phyloP scores from a whole-genome alignment of 805 yeast genomes.

The Saturnispora gosingensis region DNA sequence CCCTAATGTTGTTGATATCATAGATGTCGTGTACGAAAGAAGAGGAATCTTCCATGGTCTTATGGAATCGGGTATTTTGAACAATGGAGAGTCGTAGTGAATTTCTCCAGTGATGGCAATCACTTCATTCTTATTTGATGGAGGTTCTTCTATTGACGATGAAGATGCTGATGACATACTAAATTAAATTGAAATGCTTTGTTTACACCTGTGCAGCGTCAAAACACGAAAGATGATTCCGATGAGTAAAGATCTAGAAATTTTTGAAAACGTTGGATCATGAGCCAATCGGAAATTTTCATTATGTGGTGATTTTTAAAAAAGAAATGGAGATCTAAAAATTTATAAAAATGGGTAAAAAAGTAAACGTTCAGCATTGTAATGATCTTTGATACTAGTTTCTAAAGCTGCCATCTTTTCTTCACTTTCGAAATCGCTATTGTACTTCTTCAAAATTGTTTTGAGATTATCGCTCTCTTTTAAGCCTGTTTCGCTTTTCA shows the following conservation, averaged over 20 bases:
- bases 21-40: slow-evolving; percentile 55
- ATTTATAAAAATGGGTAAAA: slow-evolving; percentile 1
- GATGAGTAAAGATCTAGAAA: neutral
- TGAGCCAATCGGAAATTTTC: neutral
- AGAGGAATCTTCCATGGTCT: slow-evolving; percentile 49
- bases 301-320: neutral
- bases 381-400: slow-evolving; percentile 1
- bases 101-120: slow-evolving; percentile 56
- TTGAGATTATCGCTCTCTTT: neutral
- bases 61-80: slow-evolving; percentile 38
- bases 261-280: neutral
- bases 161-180: neutral
- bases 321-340: neutral
- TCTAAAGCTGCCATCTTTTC: neutral
- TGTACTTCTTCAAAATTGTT: neutral
- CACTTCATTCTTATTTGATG: slow-evolving; percentile 11
- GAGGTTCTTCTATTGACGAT: neutral
- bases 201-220: neutral
- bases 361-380: neutral
- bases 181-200: neutral
- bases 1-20: slow-evolving; percentile 60
- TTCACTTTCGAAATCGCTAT: neutral
- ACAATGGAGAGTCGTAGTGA: slow-evolving; percentile 36
- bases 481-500: neutral
- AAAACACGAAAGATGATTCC: neutral